These are phyloP conservation scores for Ophiostoma piceae DNA, from an alignment of 2,329 filamentous ascomycete genomes.

Conservation along the genomic window DNA sequence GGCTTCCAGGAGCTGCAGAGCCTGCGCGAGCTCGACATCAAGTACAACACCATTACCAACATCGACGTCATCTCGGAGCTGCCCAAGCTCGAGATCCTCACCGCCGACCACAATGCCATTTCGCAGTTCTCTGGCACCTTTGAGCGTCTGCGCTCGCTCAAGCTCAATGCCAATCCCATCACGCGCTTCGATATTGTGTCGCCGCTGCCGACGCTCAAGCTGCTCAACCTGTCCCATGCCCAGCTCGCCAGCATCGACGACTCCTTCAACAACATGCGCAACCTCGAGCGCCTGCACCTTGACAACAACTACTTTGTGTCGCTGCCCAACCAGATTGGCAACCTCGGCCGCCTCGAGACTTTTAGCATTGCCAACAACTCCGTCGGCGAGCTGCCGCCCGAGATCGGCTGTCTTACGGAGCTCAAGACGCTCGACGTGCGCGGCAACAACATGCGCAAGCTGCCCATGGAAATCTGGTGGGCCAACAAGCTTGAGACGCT, in stretches of 20 bases:
- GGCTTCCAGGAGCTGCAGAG: constrained; percentile 68
- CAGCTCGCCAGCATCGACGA: constrained; percentile 88
- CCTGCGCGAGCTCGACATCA: constrained; percentile 85
- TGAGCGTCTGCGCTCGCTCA: constrained; percentile 72
- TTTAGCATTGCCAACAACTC: constrained; percentile 93
- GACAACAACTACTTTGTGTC: constrained; percentile 96
- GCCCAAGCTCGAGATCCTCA: constrained; percentile 79
- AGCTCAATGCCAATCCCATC: constrained; percentile 90
- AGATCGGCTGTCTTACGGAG: constrained; percentile 83
- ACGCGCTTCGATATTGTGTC: constrained; percentile 83
- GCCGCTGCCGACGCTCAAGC: constrained; percentile 73
- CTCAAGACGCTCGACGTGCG: constrained; percentile 80
- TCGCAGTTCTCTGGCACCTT: constrained; percentile 90
- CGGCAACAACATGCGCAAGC: constrained; percentile 84
- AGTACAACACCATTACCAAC: constrained; percentile 83
- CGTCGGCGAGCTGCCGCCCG: constrained; percentile 73
- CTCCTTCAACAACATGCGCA: constrained; percentile 80
- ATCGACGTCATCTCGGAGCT: constrained; percentile 83
- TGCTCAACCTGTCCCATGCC: constrained; percentile 82
- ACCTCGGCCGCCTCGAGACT: constrained; percentile 75
- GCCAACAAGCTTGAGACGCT: constrained; percentile 83
- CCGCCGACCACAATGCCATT: constrained; percentile 87
- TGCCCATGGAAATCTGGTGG: constrained; percentile 95
- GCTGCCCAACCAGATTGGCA: constrained; percentile 78
- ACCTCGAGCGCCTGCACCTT: constrained; percentile 78